Percentiles rank a stretch among this genome's conserved stretches.
Conservation (phyloP, 1,284 basidiomycete genomes). For the Trametes versicolor region DNA sequence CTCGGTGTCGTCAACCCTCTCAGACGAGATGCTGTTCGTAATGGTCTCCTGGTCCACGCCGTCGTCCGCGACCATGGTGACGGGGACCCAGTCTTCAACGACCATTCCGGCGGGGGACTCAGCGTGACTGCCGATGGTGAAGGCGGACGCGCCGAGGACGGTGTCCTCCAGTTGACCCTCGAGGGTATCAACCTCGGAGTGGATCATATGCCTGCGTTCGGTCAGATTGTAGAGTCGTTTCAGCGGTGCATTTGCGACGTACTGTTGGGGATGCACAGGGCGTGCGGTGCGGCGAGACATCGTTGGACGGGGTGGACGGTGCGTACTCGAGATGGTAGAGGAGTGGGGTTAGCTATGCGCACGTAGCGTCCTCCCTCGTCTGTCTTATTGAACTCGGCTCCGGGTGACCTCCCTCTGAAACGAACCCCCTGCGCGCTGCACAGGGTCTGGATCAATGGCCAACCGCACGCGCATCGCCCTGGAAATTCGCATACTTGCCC, state of each 20-base stretch:
- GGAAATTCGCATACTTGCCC: too few species aligned
- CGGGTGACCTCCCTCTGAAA: too few species aligned
- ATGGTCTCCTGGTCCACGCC: background rate
- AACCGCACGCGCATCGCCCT: too few species aligned
- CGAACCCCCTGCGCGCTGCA: too few species aligned
- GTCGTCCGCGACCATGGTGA: slow-evolving; percentile 7
- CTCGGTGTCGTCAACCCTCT: background rate
- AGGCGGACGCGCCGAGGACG: background rate
- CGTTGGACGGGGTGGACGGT: too few species aligned
- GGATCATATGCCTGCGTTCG: background rate
- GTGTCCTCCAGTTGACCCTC: background rate
- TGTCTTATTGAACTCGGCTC: too few species aligned
- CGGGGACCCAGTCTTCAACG: background rate
- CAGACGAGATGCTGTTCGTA: background rate
- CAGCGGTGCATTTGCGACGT: background rate
- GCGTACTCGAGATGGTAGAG: too few species aligned
- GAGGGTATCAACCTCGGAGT: background rate
- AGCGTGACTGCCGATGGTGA: background rate
- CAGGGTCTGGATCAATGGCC: too few species aligned
- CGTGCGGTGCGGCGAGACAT: too few species aligned
- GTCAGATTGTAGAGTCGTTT: background rate
- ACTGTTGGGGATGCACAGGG: too few species aligned
- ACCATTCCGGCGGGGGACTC: background rate
- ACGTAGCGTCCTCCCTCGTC: too few species aligned
- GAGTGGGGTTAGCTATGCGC: too few species aligned